Evolutionary conservation across 2,329 filamentous ascomycete species (phyloP).

Genomic region (Xylariaceae sp.): DNA sequence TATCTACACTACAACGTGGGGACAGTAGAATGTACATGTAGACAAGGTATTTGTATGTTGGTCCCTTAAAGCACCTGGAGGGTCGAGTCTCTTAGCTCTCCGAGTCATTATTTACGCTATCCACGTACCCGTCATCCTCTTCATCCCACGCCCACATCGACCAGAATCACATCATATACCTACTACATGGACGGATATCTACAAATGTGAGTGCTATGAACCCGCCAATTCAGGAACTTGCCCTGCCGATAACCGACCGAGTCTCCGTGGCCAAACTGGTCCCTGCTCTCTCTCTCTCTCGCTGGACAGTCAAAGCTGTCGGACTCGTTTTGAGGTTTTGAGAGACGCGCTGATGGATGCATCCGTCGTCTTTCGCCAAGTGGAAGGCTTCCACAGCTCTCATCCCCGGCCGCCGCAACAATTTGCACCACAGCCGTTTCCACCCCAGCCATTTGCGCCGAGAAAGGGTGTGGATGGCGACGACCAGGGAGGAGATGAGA

Average conservation of each 20-base stretch:
- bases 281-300: no score
- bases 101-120: neutral
- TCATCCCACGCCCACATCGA: neutral
- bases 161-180: no score
- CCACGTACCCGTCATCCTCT: neutral
- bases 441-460: constrained; percentile 30
- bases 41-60: no score
- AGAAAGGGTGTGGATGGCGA: constrained; percentile 32
- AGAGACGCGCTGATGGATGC: constrained; percentile 47
- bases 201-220: no score
- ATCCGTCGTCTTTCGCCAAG: constrained; percentile 52
- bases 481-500: constrained; percentile 45
- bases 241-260: no score
- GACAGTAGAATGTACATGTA: no score
- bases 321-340: no score
- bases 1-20: no score
- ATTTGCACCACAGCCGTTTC: neutral
- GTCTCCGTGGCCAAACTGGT: no score
- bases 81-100: neutral
- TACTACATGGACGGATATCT: no score
- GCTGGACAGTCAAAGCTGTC: no score
- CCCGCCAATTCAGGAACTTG: no score
- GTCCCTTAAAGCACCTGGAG: neutral
- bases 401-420: constrained; percentile 36
- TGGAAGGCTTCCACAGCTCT: constrained; percentile 43